Base-by-base conservation (phyloP, 1,284 basidiomycete genomes). In the Takashimella tepidaria region DNA sequence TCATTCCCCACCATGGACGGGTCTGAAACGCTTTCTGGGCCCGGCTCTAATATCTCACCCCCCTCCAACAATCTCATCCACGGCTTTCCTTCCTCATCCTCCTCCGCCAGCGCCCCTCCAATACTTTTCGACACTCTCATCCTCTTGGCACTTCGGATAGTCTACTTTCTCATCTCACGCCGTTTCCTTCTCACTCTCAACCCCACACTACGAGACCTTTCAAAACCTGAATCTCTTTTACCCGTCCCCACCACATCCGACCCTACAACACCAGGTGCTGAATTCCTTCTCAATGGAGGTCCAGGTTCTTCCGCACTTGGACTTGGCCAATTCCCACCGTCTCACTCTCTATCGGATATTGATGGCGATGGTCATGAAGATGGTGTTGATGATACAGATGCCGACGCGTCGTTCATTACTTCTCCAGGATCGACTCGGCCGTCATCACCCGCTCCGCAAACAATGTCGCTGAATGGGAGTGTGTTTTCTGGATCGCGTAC, bases 71-170 rank as follows among this genome's bases (percentile, higher is more conserved):
- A 8, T 16, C 16, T 37, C 31, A 37, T 16, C 31, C 31, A 37
- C 31, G n/a, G n/a, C n/a, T 37, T 37, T 37, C 31, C 31, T 37
- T 37, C 31, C 16, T 37, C 31, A 8, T 37, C 31, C 16, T 37
- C 31, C 16, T 37, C 31, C 31, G 8, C 31, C 31, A 37, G 37
- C 16, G 24, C 49, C n/a, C 23, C 63, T 0, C 65, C 71, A 2
- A 62, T 75, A 41, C 53, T 72, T 11, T 48, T 74, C 50, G 75
- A 76, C 58, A 70, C 73, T 5, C 37, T 65, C 24, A 25, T 74
- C 45, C 63, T 76, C 43, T 21, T 76, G 50, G 45, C 50, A 48
- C 51, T 73, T 3, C 64, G 74, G 16, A 25, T 63, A 2, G 61
- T 64, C 27, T 73, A 68, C 58, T 75, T 73, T 49, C 54, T 73